Percentiles rank a stretch among this genome's conserved stretches.
These are phyloP conservation scores for Talaromyces ruber DNA, from an alignment of 495 filamentous ascomycete species.

Conservation along the genomic window DNA sequence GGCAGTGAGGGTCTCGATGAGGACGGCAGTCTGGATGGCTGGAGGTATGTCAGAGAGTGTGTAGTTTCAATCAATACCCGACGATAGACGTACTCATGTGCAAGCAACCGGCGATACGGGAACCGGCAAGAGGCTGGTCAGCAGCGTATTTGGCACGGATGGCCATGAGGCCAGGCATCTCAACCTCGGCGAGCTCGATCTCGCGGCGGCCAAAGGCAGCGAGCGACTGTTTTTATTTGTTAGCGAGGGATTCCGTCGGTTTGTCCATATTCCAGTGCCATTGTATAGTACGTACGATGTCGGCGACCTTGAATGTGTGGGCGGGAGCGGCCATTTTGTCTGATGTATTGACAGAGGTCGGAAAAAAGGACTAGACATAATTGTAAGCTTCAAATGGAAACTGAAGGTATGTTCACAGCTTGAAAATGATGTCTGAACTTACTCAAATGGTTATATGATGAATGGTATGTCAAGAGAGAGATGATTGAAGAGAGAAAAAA, in stretches of 20 bases:
- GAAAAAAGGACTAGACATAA: background rate
- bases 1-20: constrained; percentile 91
- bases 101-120: constrained; percentile 90
- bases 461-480: background rate
- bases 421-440: background rate
- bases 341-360: background rate
- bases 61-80: background rate
- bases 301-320: constrained; percentile 93
- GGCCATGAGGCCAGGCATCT: constrained; percentile 96
- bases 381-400: background rate
- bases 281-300: constrained; percentile 57
- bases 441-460: background rate
- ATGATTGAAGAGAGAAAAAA: constrained; percentile 1
- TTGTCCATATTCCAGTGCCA: background rate
- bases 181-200: constrained; percentile 97
- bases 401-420: background rate
- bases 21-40: constrained; percentile 97
- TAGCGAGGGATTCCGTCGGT: constrained; percentile 3
- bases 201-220: constrained; percentile 98
- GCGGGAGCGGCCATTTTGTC: constrained; percentile 61
- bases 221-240: constrained; percentile 48
- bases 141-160: constrained; percentile 82
- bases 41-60: constrained; percentile 11
- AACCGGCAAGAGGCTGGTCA: constrained; percentile 89
- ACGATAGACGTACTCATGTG: constrained; percentile 76